Percentiles rank a stretch among this genome's conserved stretches.
phyloP scores from a whole-genome alignment of 2,329 filamentous ascomycete genomes.

The Talaromyces piceae region DNA sequence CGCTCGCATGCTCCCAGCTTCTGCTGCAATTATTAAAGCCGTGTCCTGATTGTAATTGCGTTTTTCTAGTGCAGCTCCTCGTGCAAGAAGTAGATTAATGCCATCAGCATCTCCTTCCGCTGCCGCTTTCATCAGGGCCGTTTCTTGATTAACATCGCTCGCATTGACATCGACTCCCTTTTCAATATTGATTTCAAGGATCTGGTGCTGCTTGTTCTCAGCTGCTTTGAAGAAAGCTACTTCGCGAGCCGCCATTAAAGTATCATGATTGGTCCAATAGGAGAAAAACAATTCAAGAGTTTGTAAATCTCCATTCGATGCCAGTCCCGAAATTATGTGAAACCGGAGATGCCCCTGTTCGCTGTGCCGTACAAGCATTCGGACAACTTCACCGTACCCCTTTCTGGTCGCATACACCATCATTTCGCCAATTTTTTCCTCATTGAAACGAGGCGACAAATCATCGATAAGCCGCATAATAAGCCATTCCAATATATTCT shows the following conservation, averaged over 20 bases:
- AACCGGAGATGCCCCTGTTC: background rate
- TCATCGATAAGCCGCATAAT: constrained; percentile 3
- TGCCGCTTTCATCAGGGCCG: constrained; percentile 3
- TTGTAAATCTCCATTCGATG: background rate
- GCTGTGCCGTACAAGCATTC: background rate
- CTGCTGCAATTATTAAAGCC: background rate
- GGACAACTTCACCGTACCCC: background rate
- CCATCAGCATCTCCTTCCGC: background rate
- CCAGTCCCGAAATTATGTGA: background rate
- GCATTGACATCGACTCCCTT: background rate
- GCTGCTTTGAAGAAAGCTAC: background rate
- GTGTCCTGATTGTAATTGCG: background rate
- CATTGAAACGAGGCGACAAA: background rate
- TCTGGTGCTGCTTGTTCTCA: background rate
- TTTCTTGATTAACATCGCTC: background rate
- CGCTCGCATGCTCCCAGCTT: constrained; percentile 1
- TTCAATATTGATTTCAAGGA: background rate
- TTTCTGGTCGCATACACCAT: background rate
- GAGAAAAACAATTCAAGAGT: background rate
- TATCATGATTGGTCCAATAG: background rate
- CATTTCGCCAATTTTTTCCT: background rate
- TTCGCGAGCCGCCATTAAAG: background rate
- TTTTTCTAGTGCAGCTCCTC: background rate
- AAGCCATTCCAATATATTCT: constrained; percentile 1
- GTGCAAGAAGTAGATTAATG: background rate